These are phyloP conservation scores for Thermochaetoides thermophila DNA, from an alignment of 495 filamentous ascomycete genomes.

Conservation along the genomic window DNA sequence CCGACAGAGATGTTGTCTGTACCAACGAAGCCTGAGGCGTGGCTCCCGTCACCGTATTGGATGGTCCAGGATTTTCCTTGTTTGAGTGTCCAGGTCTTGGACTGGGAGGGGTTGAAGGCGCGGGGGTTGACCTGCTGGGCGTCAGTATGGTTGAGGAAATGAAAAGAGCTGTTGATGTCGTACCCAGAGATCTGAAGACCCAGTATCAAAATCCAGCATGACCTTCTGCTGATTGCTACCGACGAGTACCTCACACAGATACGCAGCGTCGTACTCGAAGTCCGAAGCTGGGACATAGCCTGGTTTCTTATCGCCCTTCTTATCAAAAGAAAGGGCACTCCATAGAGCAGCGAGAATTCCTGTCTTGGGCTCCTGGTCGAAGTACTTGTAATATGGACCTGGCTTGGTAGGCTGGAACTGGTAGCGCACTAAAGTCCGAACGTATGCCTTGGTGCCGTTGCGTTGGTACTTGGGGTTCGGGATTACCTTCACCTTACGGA, in stretches of 20 bases:
- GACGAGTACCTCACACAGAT: constrained; percentile 50
- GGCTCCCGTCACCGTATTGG: constrained; percentile 57
- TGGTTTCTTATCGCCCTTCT: constrained; percentile 15
- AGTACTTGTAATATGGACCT: constrained; percentile 47
- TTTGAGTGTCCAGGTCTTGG: no score
- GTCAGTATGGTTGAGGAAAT: no score
- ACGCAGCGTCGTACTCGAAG: constrained; percentile 57
- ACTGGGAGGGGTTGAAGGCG: constrained; percentile 39
- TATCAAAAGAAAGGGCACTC: constrained; percentile 39
- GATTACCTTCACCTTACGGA: constrained; percentile 34
- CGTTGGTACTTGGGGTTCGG: constrained; percentile 49
- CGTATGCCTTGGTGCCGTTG: constrained; percentile 60
- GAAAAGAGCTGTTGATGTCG: no score
- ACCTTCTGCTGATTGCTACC: constrained; percentile 55
- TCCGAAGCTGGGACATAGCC: constrained; percentile 56
- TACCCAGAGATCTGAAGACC: constrained; percentile 69
- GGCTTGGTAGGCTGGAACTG: constrained; percentile 52
- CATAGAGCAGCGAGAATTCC: constrained; percentile 28
- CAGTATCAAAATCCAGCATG: constrained; percentile 62
- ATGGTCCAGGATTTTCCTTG: no score
- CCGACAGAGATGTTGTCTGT: constrained; percentile 55
- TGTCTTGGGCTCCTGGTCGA: constrained; percentile 22
- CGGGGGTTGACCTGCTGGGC: no score
- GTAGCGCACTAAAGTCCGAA: constrained; percentile 53
- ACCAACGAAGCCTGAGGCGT: constrained; percentile 55